A percentile compares a stretch with the other conserved stretches of the same genome.
Evolutionary conservation across 2,329 filamentous ascomycete genomes (phyloP).

Genomic region (Fusarium phyllophilum): DNA sequence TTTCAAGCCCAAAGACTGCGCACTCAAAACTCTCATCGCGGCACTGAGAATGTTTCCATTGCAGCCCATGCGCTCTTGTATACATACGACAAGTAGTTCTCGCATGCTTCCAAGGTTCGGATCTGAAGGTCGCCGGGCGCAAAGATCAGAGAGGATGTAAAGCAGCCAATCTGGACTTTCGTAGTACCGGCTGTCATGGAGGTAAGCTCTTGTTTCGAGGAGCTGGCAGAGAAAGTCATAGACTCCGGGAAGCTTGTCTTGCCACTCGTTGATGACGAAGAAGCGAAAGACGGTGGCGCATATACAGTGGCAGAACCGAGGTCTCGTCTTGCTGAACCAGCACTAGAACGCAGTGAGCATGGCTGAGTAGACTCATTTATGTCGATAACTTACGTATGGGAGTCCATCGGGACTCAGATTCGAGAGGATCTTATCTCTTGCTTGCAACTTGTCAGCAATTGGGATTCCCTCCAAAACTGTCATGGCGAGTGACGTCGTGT

Average conservation of each 20-base stretch:
- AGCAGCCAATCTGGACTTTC: slow-evolving; percentile 7
- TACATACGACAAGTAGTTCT: neutral
- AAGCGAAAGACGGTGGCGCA: slow-evolving; percentile 18
- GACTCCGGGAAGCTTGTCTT: neutral
- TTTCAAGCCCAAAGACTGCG: neutral
- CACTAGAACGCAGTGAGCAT: neutral
- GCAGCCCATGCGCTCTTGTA: neutral
- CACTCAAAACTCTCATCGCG: neutral
- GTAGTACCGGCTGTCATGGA: slow-evolving; percentile 12
- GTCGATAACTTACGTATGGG: neutral
- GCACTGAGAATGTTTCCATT: neutral
- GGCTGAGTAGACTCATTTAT: accelerated
- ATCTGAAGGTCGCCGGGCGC: neutral
- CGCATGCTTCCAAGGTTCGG: neutral
- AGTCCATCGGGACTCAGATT: neutral
- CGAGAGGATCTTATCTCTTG: neutral
- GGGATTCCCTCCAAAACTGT: neutral
- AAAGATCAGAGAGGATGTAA: neutral
- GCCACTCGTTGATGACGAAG: neutral
- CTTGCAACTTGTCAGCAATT: neutral
- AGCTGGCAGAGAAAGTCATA: neutral
- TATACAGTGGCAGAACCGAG: slow-evolving; percentile 3
- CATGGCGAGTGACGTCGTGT: neutral
- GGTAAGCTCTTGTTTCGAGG: slow-evolving; percentile 2
- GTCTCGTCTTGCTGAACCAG: neutral